phyloP scores from a whole-genome alignment of 2,329 filamentous ascomycete genomes.

The Penicillium corylophilum region DNA sequence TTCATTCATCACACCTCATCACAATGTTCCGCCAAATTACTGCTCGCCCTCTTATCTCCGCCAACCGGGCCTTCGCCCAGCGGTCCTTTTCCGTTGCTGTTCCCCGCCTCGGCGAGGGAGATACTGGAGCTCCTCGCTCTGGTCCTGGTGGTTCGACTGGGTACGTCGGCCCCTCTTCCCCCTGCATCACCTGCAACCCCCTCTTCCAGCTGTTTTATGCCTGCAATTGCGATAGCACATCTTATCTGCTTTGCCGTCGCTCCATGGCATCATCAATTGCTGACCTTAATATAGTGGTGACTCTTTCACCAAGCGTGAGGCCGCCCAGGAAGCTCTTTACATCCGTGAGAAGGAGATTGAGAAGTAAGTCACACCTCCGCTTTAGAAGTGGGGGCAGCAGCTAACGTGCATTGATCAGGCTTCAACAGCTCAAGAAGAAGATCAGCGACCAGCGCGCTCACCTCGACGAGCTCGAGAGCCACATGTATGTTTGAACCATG shows the following conservation, averaged over 20 bases:
- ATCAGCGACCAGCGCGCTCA: constrained; percentile 76
- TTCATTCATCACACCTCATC: constrained; percentile 8
- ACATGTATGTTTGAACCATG: constrained; percentile 65
- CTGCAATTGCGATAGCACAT: neutral
- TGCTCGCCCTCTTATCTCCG: constrained; percentile 57
- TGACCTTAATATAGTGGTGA: constrained; percentile 59
- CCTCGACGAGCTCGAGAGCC: constrained; percentile 78
- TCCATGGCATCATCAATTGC: constrained; percentile 18
- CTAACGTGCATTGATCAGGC: constrained; percentile 42
- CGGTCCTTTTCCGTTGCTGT: constrained; percentile 64
- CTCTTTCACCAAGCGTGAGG: constrained; percentile 88
- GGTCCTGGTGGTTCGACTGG: constrained; percentile 28
- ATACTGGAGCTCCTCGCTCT: constrained; percentile 56
- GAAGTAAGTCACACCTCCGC: constrained; percentile 57
- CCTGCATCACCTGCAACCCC: constrained; percentile 1
- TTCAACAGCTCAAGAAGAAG: constrained; percentile 67
- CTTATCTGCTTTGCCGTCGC: constrained; percentile 7
- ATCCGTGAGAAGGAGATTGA: constrained; percentile 85
- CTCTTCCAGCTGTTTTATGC: neutral
- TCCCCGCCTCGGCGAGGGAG: constrained; percentile 66
- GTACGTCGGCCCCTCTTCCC: constrained; percentile 30
- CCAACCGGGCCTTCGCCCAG: constrained; percentile 49
- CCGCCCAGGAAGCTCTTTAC: constrained; percentile 78
- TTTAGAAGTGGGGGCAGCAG: neutral
- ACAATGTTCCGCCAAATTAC: constrained; percentile 69